Base-by-base conservation (phyloP, 2,329 filamentous ascomycete species). In the Alternaria atra region DNA sequence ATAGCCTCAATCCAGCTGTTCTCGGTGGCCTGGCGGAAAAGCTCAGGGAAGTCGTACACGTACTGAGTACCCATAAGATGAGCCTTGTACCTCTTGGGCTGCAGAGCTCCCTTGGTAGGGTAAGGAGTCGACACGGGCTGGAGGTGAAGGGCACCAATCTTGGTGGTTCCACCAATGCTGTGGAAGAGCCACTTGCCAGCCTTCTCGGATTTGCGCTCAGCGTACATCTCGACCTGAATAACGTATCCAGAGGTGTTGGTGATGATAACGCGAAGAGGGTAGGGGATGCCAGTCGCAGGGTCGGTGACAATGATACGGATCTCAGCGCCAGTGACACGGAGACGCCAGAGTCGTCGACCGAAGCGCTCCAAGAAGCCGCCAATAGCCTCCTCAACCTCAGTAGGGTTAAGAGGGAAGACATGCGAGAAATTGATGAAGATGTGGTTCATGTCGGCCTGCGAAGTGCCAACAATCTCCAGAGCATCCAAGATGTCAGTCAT, bases 341-440 rank as follows among this genome's bases (percentile, higher is more conserved):
- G 90, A 72, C 95, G 90, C 94, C 96, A 98, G 66, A 91, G 93
- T 73, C 95, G 92, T 69, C 93, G 91, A 70, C 95, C 95, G 74
- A 98, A 99, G 65, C 95, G 92, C 75, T 98, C 95, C 70, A 99
- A 84, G 89, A 99, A 99, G 57, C 94, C 94, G 75, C 91, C 93
- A 25, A 99, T 88, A 30, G 93, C 94, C 80, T 96, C 88, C 82
- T 98, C 93, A 15, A 99, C 93, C 82, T 97, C 93, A 61, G 88
- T 84, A 4, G 95, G 94, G 74, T 93, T 86, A 50, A 99, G 88
- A 78, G 93, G 92, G 89, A 99, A 98, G 60, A 97, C 92, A 9
- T 94, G 93, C 0, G 93, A 95, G 84, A 99, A 99, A 87, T 99
- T 98, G 86, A 99, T 95, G 85, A 99, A 99, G 86, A 99, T 95